Evolutionary conservation across 768 basidiomycete genomes (phyloP), one percentile per base, ranked within the genome.

Genomic region (Tephrocybe rancida): DNA sequence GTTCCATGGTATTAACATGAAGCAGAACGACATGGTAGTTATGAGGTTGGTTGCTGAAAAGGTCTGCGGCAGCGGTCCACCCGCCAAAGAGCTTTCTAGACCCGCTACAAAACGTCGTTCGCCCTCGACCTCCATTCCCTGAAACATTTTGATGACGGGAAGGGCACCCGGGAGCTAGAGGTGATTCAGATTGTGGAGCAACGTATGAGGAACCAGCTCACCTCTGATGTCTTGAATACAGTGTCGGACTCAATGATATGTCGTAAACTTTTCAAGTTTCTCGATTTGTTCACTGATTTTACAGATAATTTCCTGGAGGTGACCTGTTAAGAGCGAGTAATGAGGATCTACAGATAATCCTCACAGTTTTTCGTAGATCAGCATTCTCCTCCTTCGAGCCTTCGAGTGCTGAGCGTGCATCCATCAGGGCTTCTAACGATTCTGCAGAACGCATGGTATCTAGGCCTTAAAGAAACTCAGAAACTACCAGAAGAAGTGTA

Each of bases 101-200:
- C 68, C 44, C 16, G 52, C n/a, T 3, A 48, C 45, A 16, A 69
- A 56, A 18, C 59, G 24, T 19, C 57, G 64, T 52, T 62, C 58
- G 44, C 63, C 64, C 4, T 61, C 58, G 13, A 67, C 57, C 13
- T 53, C 46, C 21, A 70, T 27, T 11, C 53, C 25, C 2, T 44
- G 52, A 8, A 67, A 43, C 6, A 57, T 58, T 29, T 61, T 49
- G 4, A 72, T 27, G 11, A 57, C 55, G 2, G 51, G 35, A 11
- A 65, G 30, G 1, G 68, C 63, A 4, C 64, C 65, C 16, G 68
- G 68, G n/a, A 70, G 64, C 69, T 69, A 13, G 21, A 30, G 5
- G 6, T 9, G 10, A 32, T 38, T 50, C 13, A 54, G 38, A 43
- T 26, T 16, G 18, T 25, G 19, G 11, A 26, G 19, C 3, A 24